phyloP scores from a whole-genome alignment of 2,329 filamentous ascomycete genomes.

The Pseudophaeomoniella oleicola region DNA sequence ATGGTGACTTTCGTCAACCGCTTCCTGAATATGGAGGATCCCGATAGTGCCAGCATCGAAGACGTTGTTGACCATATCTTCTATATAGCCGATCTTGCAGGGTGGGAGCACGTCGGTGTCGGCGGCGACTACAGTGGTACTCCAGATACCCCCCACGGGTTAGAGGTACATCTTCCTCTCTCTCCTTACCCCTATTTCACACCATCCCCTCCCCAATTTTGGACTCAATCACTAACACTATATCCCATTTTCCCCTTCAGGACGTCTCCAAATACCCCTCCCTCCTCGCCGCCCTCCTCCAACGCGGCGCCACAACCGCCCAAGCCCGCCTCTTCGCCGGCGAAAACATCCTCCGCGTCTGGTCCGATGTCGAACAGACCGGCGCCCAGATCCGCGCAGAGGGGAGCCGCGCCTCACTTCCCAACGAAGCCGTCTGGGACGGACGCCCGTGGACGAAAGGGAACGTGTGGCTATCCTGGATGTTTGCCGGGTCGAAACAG shows the following conservation, averaged over 20 bases:
- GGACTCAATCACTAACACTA: too few relatives aligned
- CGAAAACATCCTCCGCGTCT: slow-evolving; percentile 22
- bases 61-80: slow-evolving; percentile 28
- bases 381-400: slow-evolving; percentile 1
- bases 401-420: neutral
- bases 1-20: slow-evolving; percentile 25
- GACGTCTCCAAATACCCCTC: slow-evolving; percentile 32
- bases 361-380: slow-evolving; percentile 4
- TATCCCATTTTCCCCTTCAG: too few relatives aligned
- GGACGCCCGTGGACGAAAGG: slow-evolving; percentile 2
- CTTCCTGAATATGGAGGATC: slow-evolving; percentile 15
- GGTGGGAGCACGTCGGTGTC: slow-evolving; percentile 21
- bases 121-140: slow-evolving; percentile 19
- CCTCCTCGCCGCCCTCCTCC: slow-evolving; percentile 19
- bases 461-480: slow-evolving; percentile 2
- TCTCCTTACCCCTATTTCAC: too few relatives aligned
- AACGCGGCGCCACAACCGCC: slow-evolving; percentile 23
- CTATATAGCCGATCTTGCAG: slow-evolving; percentile 17
- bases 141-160: slow-evolving; percentile 8
- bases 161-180: too few relatives aligned
- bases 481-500: slow-evolving; percentile 3
- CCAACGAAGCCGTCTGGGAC: slow-evolving; percentile 3
- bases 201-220: too few relatives aligned
- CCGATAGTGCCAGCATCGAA: slow-evolving; percentile 17
- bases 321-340: slow-evolving; percentile 22